These are phyloP conservation scores for Exobasidium rhododendri DNA, from an alignment of 1,284 basidiomycete genomes.

Conservation along the genomic window DNA sequence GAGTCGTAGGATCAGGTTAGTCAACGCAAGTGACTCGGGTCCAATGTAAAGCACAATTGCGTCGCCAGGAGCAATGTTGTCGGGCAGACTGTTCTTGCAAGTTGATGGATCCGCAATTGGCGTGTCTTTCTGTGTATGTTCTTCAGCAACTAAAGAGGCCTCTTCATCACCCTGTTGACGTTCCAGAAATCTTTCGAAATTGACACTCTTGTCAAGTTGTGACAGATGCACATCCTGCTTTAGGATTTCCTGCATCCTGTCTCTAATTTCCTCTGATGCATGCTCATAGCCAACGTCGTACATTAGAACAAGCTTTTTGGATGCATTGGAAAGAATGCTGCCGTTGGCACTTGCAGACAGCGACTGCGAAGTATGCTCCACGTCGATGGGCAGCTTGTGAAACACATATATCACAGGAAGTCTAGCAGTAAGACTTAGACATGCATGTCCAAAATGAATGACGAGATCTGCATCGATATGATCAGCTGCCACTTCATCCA, in stretches of 20 bases:
- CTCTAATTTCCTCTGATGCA: slow-evolving; percentile 26
- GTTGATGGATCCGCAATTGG: neutral
- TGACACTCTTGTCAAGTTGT: slow-evolving; percentile 34
- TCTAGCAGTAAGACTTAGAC: slow-evolving; percentile 77
- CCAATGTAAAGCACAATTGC: slow-evolving; percentile 73
- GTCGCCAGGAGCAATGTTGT: slow-evolving; percentile 22
- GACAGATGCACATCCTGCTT: neutral
- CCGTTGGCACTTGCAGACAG: slow-evolving; percentile 9
- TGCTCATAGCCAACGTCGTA: slow-evolving; percentile 78
- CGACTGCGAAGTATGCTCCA: slow-evolving; percentile 53
- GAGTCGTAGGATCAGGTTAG: slow-evolving; percentile 67
- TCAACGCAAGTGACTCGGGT: slow-evolving; percentile 73
- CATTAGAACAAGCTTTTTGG: slow-evolving; percentile 61
- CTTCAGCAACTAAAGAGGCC: neutral
- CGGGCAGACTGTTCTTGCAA: slow-evolving; percentile 30
- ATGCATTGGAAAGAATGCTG: too few species aligned
- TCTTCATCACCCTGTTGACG: too few species aligned
- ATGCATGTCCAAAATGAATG: slow-evolving; percentile 95
- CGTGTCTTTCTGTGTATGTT: neutral
- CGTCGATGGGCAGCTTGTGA: slow-evolving; percentile 63
- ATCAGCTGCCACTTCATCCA: slow-evolving; percentile 91
- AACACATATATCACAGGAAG: slow-evolving; percentile 82
- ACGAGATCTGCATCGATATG: slow-evolving; percentile 88
- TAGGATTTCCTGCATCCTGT: neutral
- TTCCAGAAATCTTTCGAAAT: slow-evolving; percentile 24